phyloP scores from a whole-genome alignment of 1,284 basidiomycete species.

The Porogramme epimiltina region DNA sequence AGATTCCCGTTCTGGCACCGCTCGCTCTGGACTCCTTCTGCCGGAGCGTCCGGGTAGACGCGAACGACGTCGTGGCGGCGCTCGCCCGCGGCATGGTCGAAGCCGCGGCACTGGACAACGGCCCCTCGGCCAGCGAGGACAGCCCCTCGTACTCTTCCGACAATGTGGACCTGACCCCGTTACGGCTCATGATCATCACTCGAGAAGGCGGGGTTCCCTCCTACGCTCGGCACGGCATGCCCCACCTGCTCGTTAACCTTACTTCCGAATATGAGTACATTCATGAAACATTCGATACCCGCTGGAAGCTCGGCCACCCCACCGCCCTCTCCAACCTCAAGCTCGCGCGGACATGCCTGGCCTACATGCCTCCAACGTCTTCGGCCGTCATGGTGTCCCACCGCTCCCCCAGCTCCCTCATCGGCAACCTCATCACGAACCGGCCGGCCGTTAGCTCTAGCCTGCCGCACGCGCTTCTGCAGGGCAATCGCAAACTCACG shows the following conservation, averaged over 20 bases:
- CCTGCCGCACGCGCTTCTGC: constrained; percentile 89
- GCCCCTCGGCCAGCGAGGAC: constrained; percentile 21
- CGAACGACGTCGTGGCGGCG: constrained; percentile 91
- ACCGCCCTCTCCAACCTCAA: constrained; percentile 87
- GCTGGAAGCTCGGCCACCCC: constrained; percentile 83
- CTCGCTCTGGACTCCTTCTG: constrained; percentile 92
- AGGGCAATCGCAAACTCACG: constrained; percentile 82
- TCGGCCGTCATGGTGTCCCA: constrained; percentile 98
- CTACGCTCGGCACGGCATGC: constrained; percentile 92
- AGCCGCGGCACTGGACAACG: constrained; percentile 46
- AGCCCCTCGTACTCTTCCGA: constrained; percentile 26
- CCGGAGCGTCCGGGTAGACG: constrained; percentile 82
- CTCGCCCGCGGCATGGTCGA: constrained; percentile 88
- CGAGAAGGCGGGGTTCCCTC: constrained; percentile 97
- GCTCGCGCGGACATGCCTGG: constrained; percentile 87
- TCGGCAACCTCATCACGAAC: constrained; percentile 98
- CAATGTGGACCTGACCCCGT: constrained; percentile 79
- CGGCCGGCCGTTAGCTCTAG: constrained; percentile 96
- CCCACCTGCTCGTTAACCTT: constrained; percentile 96
- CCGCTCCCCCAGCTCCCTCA: constrained; percentile 92
- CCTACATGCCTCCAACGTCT: constrained; percentile 91
- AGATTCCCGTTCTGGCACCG: constrained; percentile 96
- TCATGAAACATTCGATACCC: constrained; percentile 77
- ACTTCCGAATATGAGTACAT: constrained; percentile 89
- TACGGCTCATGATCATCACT: constrained; percentile 97